These are phyloP conservation scores for Candolleomyces aberdarensis DNA, from an alignment of 768 basidiomycete genomes.

Conservation along the genomic window DNA sequence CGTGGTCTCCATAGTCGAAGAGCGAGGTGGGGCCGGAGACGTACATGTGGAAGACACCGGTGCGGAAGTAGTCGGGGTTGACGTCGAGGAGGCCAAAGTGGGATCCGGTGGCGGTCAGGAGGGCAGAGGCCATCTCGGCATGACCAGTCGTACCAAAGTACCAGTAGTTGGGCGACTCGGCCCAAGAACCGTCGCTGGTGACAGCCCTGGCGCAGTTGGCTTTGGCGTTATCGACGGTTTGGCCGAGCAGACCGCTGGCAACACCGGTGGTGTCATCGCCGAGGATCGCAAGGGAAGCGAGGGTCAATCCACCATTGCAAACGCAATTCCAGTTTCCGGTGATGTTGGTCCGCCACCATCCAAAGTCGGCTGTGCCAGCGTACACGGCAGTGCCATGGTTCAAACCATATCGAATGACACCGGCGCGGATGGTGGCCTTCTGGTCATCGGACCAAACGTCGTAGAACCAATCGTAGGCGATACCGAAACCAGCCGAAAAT, in stretches of 20 bases:
- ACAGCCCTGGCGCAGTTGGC: constrained; percentile 68
- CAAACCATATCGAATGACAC: constrained; percentile 79
- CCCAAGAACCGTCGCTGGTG: constrained; percentile 82
- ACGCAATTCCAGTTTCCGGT: constrained; percentile 99
- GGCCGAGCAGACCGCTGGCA: constrained; percentile 61
- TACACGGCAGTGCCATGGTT: constrained; percentile 57
- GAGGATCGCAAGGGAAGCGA: constrained; percentile 88
- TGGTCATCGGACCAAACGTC: constrained; percentile 77
- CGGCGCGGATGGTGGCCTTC: constrained; percentile 61
- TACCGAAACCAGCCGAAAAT: constrained; percentile 81
- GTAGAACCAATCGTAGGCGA: constrained; percentile 96
- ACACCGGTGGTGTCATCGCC: constrained; percentile 76
- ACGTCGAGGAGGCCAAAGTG: constrained; percentile 66
- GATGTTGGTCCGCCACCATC: constrained; percentile 78
- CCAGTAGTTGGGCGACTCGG: constrained; percentile 94
- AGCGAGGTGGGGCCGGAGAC: constrained; percentile 79
- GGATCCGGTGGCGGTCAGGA: constrained; percentile 84
- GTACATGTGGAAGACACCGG: constrained; percentile 90
- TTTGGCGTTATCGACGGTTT: constrained; percentile 72
- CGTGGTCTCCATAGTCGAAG: constrained; percentile 82
- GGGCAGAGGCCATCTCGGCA: constrained; percentile 83
- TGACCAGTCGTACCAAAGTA: constrained; percentile 91
- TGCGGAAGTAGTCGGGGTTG: constrained; percentile 70
- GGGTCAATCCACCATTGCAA: constrained; percentile 85
- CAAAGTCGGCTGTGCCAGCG: constrained; percentile 36